Base-by-base conservation (phyloP, 495 filamentous ascomycete genomes). In the Copromyces sp. region DNA sequence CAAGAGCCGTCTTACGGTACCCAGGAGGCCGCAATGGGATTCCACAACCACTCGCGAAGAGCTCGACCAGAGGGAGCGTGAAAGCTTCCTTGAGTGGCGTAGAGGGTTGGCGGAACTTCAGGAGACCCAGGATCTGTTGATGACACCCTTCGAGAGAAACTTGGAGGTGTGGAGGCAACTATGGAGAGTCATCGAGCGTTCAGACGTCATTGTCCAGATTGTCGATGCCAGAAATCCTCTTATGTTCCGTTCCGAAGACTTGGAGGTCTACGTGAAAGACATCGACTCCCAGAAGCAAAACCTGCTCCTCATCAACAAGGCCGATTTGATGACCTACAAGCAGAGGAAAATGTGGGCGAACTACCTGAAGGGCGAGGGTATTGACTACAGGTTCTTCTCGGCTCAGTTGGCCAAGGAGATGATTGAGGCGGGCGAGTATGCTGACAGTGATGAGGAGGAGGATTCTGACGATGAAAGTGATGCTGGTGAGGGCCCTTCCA, bases 131-230 rank as follows among this genome's bases (percentile, higher is more conserved):
- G 96, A 98, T 81, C 84, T 99, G 71, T 84, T 98, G 70, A 96
- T 99, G 94, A 99, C 96, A 2, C 96, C 96, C 0, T 99, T 99
- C 77, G 96, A 99, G 86, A 87, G 95, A 41, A 99, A 99, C 81
- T 75, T 99, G 73, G 96, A 99, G 80, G 94, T 99, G 68, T 99
- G 96, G 96, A 89, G 96, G 79, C 96, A 99, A 81, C 78, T 99
- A 76, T 99, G 96, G 96, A 89, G 96, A 82, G 96, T 99, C 68
- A 97, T 99, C 76, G 96, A 99, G 84, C 88, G 96, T 35, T 97
- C 93, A 9, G 95, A 99, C 81, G 83, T 99, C 35, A 89, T 99
- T 3, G 95, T 98, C 68, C 96, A 99, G 85, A 99, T 99, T 83
- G 96, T 98, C 74, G 96, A 99, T 84, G 96, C 96, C 6, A 86